Conservation (phyloP, 2,329 filamentous ascomycete genomes). For the Beauveria sp. region DNA sequence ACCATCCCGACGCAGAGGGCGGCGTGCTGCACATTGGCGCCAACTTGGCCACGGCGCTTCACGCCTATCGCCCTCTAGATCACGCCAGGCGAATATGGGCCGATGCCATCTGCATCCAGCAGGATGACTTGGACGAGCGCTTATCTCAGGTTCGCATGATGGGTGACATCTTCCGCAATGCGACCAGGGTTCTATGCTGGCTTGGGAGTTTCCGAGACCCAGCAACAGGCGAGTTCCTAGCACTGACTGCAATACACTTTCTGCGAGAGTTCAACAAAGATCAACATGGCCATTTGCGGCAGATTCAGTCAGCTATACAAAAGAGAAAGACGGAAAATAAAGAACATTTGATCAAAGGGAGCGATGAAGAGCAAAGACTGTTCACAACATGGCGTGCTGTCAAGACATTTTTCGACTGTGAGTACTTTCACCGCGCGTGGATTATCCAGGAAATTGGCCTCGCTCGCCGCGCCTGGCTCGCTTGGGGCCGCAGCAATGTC, state of each 20-base stretch:
- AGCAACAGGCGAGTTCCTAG: not conserved
- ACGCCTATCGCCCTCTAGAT: not conserved
- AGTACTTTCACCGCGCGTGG: conserved; percentile 18
- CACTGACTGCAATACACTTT: conserved; percentile 1
- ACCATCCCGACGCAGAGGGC: not conserved
- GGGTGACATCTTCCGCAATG: conserved; percentile 15
- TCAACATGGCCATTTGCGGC: not conserved
- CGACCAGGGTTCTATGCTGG: conserved; percentile 14
- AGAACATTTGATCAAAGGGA: not conserved
- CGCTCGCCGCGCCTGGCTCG: conserved; percentile 5
- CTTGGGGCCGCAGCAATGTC: conserved; percentile 8
- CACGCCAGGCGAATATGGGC: conserved; percentile 13
- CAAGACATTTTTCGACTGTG: conserved; percentile 13
- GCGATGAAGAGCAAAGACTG: not conserved
- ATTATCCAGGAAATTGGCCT: conserved; percentile 17
- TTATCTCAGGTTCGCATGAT: conserved; percentile 16
- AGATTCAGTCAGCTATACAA: conserved; percentile 5
- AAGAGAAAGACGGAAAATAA: not conserved
- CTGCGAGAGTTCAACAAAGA: conserved; percentile 1
- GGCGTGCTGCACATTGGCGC: conserved; percentile 7
- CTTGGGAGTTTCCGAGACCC: conserved; percentile 8
- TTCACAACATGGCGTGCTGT: conserved; percentile 1
- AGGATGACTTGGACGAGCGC: conserved; percentile 12
- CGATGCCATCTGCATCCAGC: conserved; percentile 17
- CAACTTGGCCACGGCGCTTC: conserved; percentile 10